Percentiles rank a stretch among this genome's conserved stretches.
phyloP scores from a whole-genome alignment of 768 basidiomycete species.

The Scleroderma bovista region DNA sequence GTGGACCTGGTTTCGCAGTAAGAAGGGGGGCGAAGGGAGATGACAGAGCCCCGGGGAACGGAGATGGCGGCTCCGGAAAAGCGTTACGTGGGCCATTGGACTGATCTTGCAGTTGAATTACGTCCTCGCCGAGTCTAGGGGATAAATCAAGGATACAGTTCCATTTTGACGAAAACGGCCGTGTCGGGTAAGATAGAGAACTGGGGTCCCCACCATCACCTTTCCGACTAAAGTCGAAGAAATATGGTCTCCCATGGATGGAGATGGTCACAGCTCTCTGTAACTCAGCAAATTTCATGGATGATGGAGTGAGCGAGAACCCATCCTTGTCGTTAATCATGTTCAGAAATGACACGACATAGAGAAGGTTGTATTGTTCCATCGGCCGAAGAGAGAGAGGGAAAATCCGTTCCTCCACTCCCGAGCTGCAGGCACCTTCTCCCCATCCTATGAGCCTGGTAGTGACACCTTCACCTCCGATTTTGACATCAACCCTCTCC shows the following conservation, averaged over 20 bases:
- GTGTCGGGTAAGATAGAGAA: slow-evolving; percentile 52
- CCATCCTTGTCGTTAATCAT: slow-evolving; percentile 52
- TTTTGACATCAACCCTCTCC: slow-evolving; percentile 66
- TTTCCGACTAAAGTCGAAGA: slow-evolving; percentile 18
- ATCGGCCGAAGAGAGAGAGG: slow-evolving; percentile 65
- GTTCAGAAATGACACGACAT: slow-evolving; percentile 78
- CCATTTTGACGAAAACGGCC: slow-evolving; percentile 80
- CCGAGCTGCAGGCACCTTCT: slow-evolving; percentile 27
- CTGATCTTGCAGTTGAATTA: slow-evolving; percentile 11
- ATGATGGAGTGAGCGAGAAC: slow-evolving; percentile 26
- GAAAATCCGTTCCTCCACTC: slow-evolving; percentile 46
- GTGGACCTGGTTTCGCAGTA: slow-evolving; percentile 16
- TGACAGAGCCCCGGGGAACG: slow-evolving; percentile 53
- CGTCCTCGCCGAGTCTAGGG: slow-evolving; percentile 23
- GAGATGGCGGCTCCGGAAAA: slow-evolving; percentile 74
- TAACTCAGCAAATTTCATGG: slow-evolving; percentile 40
- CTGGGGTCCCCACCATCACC: slow-evolving; percentile 11
- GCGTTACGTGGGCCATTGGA: slow-evolving; percentile 29
- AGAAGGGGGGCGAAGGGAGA: slow-evolving; percentile 23
- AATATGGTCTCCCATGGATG: slow-evolving; percentile 69
- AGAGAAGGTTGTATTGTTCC: slow-evolving; percentile 86
- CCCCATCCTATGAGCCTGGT: slow-evolving; percentile 48
- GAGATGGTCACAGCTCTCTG: slow-evolving; percentile 78
- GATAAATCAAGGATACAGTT: slow-evolving; percentile 85
- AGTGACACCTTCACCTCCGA: slow-evolving; percentile 64